Conservation (phyloP, 768 basidiomycete genomes). For the Coprinopsis strossmayeri region DNA sequence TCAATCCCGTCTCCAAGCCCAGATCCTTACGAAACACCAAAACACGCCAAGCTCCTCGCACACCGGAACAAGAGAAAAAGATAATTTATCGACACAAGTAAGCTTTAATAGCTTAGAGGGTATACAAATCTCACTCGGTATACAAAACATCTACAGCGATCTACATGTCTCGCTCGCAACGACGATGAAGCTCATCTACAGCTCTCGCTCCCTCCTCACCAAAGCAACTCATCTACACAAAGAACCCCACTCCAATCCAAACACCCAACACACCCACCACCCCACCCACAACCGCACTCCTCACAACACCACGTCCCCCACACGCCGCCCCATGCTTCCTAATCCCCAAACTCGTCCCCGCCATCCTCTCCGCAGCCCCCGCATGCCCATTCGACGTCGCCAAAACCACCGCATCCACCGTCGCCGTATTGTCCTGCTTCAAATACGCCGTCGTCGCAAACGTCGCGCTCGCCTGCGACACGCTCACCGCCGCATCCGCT, state of each 20-base stretch:
- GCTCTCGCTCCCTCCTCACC: too few relatives aligned
- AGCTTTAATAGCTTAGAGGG: too few relatives aligned
- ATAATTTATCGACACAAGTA: too few relatives aligned
- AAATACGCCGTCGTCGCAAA: conserved; percentile 39
- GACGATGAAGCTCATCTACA: too few relatives aligned
- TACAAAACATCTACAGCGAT: too few relatives aligned
- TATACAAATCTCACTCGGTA: too few relatives aligned
- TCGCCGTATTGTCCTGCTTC: conserved; percentile 42
- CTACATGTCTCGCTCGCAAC: too few relatives aligned
- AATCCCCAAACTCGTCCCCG: conserved; percentile 32
- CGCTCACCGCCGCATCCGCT: conserved; percentile 10
- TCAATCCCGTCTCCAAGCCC: too few relatives aligned
- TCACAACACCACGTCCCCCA: not conserved
- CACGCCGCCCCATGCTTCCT: not conserved
- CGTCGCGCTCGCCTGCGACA: conserved; percentile 28
- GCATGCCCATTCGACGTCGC: conserved; percentile 58
- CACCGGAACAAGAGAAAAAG: too few relatives aligned
- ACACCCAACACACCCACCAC: not conserved
- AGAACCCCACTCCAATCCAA: not conserved
- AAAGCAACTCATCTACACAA: too few relatives aligned
- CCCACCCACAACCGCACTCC: not conserved
- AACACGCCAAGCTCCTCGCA: too few relatives aligned
- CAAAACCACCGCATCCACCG: conserved; percentile 46
- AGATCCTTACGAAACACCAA: too few relatives aligned
- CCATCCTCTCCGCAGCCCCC: conserved; percentile 21